phyloP scores from a whole-genome alignment of 345 rosid genomes.

The Cardamine occulta region DNA sequence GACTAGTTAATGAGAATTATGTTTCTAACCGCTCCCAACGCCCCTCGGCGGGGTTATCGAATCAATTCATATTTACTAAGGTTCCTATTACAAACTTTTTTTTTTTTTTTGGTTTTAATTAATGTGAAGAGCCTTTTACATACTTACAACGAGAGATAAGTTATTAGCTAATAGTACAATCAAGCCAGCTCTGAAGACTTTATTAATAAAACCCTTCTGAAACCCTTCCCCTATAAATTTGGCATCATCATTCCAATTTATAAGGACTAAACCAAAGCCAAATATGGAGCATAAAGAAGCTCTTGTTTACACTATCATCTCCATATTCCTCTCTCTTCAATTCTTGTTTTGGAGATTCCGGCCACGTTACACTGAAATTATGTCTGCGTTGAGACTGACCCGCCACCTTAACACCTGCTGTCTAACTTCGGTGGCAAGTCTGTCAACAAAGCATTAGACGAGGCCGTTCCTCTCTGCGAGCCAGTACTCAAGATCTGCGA shows the following conservation, averaged over 20 bases:
- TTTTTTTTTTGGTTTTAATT: too few species aligned
- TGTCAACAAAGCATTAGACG: slow-evolving; percentile 67
- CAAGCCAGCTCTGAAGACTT: neutral
- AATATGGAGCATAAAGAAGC: slow-evolving; percentile 13
- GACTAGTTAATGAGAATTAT: neutral
- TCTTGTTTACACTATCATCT: slow-evolving; percentile 28
- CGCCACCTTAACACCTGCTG: neutral
- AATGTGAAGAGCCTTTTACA: too few species aligned
- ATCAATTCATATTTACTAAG: neutral
- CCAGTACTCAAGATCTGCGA: slow-evolving; percentile 71
- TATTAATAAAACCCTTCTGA: neutral
- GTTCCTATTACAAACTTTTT: too few species aligned
- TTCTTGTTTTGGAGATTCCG: slow-evolving; percentile 20
- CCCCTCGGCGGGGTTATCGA: neutral
- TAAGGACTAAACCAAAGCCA: neutral
- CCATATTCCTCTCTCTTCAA: slow-evolving; percentile 1
- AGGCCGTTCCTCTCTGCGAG: slow-evolving; percentile 55
- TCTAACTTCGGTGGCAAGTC: slow-evolving; percentile 7
- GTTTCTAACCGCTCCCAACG: neutral
- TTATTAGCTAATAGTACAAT: too few species aligned
- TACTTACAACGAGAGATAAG: neutral
- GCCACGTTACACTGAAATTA: neutral
- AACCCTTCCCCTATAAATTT: neutral
- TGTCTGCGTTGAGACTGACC: neutral
- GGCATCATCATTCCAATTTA: neutral